Base-by-base conservation (phyloP, 345 rosid genomes). In the Syzygium jambos region DNA sequence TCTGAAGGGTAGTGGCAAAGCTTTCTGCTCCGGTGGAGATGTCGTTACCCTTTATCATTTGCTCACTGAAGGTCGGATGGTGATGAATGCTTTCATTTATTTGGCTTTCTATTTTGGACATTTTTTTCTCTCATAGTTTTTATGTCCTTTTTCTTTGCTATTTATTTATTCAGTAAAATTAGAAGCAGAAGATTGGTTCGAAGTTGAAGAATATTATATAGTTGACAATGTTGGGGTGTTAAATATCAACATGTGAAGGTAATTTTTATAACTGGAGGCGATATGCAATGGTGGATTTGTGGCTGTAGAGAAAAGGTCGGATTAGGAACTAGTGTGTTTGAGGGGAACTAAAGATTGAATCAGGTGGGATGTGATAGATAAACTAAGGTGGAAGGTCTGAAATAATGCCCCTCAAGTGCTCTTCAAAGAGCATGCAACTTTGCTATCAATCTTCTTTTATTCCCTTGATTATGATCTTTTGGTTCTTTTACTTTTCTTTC, bases 11-110 rank as follows among this genome's bases (percentile, higher is more conserved):
- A 91, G 91, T 85, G 98, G 94, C 91, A 93, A 90, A 92, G 96
- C 95, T 59, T 97, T 96, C 89, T 96, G 97, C 92, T 93, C 98
- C 22, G 98, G 99, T 52, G 91, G 92, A 52, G 99, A 97, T 93
- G 96, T 93, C 7, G 89, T 94, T 82, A 86, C 94, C 85, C 95
- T 97, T 63, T 90, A 89, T 89, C 90, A 92, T 84, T 91, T 91
- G 85, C 89, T 93, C 86, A 91, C 90, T 89, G 95, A 92, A 93
- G 99, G 99, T 96, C 51, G 34, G 85, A 89, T 73, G 51, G 83
- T 63, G 38, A 15, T 63, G 77, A 63, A 14, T 63, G 38, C 77
- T 29, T 63, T n/a, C 17, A 29, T 13, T 29, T n/a, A n/a, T 14
- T 63, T n/a, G 77, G 77, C 38, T 63, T 63, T 63, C 38, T n/a